Percentiles rank a stretch among this genome's conserved stretches.
phyloP scores from a whole-genome alignment of 2,329 filamentous ascomycete genomes.

The Penicillium sp. region DNA sequence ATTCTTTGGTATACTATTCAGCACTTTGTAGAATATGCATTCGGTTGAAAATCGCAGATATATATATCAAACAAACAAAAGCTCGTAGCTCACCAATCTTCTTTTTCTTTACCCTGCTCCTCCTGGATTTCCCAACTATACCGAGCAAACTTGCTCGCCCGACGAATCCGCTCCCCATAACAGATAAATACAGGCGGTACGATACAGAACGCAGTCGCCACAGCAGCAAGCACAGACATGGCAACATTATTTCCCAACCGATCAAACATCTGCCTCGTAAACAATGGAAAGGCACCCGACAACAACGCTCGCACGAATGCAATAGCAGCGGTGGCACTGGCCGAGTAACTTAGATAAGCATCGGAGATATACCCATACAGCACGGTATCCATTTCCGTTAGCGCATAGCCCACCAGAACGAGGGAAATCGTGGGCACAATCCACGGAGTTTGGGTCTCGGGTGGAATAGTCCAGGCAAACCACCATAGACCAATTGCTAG shows the following conservation, averaged over 20 bases:
- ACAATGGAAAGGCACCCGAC: slow-evolving; percentile 42
- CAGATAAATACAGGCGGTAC: slow-evolving; percentile 39
- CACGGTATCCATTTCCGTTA: slow-evolving; percentile 47
- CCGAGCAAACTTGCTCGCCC: slow-evolving; percentile 38
- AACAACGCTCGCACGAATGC: slow-evolving; percentile 41
- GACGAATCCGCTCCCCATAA: slow-evolving; percentile 39
- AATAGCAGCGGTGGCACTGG: slow-evolving; percentile 46
- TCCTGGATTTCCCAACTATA: slow-evolving; percentile 32
- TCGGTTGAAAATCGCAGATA: neutral
- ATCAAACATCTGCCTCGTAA: slow-evolving; percentile 43
- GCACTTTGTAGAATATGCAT: neutral
- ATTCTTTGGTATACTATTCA: no score
- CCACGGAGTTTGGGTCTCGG: slow-evolving; percentile 37
- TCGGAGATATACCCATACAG: slow-evolving; percentile 47
- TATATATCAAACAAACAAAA: neutral
- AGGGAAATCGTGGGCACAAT: slow-evolving; percentile 43
- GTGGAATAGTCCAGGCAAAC: slow-evolving; percentile 51
- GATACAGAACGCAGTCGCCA: slow-evolving; percentile 44
- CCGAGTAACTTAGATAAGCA: slow-evolving; percentile 45
- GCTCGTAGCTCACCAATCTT: slow-evolving; percentile 9
- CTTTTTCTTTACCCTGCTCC: slow-evolving; percentile 25
- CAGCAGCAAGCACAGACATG: slow-evolving; percentile 39
- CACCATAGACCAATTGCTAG: slow-evolving; percentile 48
- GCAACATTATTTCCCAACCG: slow-evolving; percentile 42
- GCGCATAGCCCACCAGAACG: slow-evolving; percentile 47